phyloP scores from a whole-genome alignment of 495 filamentous ascomycete species.

The Evansstolkia leycettana region DNA sequence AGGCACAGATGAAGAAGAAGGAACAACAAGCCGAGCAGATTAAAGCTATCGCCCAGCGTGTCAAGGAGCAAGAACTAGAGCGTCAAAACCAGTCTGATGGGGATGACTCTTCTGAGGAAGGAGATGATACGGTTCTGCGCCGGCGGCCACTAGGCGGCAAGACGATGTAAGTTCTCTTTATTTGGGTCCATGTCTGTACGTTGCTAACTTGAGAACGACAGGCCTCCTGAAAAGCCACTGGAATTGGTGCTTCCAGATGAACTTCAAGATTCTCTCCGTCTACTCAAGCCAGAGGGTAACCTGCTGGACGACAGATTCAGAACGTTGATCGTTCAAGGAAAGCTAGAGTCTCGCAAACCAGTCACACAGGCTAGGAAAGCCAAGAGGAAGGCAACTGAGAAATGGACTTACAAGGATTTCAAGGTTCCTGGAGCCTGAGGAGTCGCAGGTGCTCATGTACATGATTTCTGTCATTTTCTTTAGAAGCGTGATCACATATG shows the following conservation, averaged over 20 bases:
- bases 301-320: conserved; percentile 84
- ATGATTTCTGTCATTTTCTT: conserved; percentile 3
- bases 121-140: conserved; percentile 47
- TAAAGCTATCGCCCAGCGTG: conserved; percentile 49
- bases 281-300: conserved; percentile 90
- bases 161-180: conserved; percentile 33
- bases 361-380: conserved; percentile 68
- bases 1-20: conserved; percentile 57
- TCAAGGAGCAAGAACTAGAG: conserved; percentile 44
- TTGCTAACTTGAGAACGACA: conserved; percentile 25
- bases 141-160: conserved; percentile 64
- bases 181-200: background rate
- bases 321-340: conserved; percentile 75
- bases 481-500: background rate
- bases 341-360: conserved; percentile 69
- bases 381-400: conserved; percentile 72
- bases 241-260: conserved; percentile 91
- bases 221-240: conserved; percentile 63
- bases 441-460: conserved; percentile 8
- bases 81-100: conserved; percentile 34
- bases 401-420: conserved; percentile 96
- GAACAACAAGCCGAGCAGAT: conserved; percentile 51
- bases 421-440: conserved; percentile 35
- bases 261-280: conserved; percentile 76
- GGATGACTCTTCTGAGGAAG: conserved; percentile 41